Conservation (phyloP, 306 rosid genomes). For the Cyamopsis tetragonoloba region DNA sequence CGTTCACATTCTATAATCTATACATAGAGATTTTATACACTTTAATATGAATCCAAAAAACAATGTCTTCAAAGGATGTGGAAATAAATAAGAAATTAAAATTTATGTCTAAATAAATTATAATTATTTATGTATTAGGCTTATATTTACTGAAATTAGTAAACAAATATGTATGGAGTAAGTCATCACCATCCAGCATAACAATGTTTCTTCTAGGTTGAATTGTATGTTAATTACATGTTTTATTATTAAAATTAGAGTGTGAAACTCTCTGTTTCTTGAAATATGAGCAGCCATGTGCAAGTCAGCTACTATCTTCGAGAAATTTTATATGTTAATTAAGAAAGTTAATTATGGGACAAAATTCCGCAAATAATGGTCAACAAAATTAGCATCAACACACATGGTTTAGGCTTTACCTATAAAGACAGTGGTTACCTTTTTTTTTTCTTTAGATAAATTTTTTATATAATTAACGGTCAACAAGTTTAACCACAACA, state of each 20-base stretch:
- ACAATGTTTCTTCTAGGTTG: constrained; percentile 12
- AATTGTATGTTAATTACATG: background rate
- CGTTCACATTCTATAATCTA: background rate
- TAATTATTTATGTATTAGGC: no score
- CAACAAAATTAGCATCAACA: constrained; percentile 18
- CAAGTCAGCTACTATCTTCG: constrained; percentile 37
- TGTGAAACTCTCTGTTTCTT: constrained; percentile 17
- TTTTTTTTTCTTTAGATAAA: background rate
- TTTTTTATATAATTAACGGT: background rate
- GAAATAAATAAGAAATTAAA: no score
- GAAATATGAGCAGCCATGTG: constrained; percentile 41
- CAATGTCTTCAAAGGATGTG: no score
- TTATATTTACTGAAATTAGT: no score
- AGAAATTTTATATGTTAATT: background rate
- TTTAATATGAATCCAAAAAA: no score
- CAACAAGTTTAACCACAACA: background rate
- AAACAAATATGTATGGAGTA: no score
- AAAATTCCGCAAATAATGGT: constrained; percentile 41
- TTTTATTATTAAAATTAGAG: no score
- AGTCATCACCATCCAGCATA: background rate
- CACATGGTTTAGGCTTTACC: background rate
- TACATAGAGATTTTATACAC: no score
- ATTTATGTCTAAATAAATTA: no score
- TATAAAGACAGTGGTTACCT: constrained; percentile 3
- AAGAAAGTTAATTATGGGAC: constrained; percentile 22